phyloP scores from a whole-genome alignment of 2,329 filamentous ascomycete species.

The Tolypocladium cylindrosporum region DNA sequence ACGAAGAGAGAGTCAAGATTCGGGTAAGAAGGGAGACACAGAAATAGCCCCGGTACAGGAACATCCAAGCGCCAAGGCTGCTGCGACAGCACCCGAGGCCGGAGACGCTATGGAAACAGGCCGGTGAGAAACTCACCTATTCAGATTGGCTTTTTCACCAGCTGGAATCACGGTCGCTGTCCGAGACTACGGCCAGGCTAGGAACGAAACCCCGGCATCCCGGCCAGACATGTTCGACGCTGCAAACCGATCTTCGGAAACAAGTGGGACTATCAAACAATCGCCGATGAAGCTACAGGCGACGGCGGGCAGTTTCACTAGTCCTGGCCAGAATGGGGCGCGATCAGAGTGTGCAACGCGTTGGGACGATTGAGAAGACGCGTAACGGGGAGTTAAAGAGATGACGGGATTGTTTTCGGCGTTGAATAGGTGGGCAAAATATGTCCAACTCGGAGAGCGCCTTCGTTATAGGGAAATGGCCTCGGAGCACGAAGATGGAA shows the following conservation, averaged over 20 bases:
- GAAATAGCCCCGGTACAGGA: conserved; percentile 26
- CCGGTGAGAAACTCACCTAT: background rate
- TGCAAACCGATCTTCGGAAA: background rate
- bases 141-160: background rate
- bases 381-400: background rate
- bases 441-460: background rate
- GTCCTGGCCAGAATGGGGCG: background rate
- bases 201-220: background rate
- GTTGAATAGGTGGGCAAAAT: background rate
- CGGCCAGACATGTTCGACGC: background rate
- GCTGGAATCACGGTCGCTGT: background rate
- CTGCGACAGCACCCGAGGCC: background rate
- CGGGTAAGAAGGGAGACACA: conserved; percentile 27
- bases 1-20: conserved; percentile 40
- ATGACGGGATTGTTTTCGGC: background rate
- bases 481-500: background rate
- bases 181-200: background rate
- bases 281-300: background rate
- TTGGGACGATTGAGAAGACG: background rate
- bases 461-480: background rate
- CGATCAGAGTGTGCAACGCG: background rate
- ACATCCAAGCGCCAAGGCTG: conserved; percentile 7
- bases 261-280: background rate
- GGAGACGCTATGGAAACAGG: background rate
- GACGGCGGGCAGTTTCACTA: background rate